Evolutionary conservation across 768 basidiomycete species (phyloP), one percentile per base, ranked within the genome.

Genomic region (Lactarius pseudohatsudake): DNA sequence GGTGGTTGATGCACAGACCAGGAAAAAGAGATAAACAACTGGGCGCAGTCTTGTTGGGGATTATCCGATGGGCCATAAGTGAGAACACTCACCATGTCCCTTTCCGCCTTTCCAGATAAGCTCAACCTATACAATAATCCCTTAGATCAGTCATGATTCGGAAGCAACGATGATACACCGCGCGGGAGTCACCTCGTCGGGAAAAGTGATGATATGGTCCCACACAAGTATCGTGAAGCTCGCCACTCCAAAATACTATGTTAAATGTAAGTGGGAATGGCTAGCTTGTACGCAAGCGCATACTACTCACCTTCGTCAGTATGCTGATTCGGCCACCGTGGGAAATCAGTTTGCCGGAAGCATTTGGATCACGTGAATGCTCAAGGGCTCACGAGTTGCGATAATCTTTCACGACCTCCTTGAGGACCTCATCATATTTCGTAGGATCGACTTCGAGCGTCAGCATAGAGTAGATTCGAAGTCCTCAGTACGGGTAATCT

Each of bases 121-220:
- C 62, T 85, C 80, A 7, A 85, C 80, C 77, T 81, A 38, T 32
- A 22, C 13, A 7, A 26, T 28, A 11, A 11, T 26, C 4, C 9
- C 10, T 38, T 4, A 13, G 3, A 22, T 58, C 18, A 41, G 54
- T 66, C n/a, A 50, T 20, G 20, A 56, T 11, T 10, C 4, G 22
- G 34, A 26, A 15, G 8, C 1, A 5, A 7, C 32, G 18, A 34
- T 28, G 22, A 34, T 26, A 43, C 8, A 36, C 10, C 16, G 20
- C 10, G 5, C 18, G 26, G 28, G 41, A 28, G 15, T 15, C 59
- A 80, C 77, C 74, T 85, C 84, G 38, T 81, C 80, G 2, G 72
- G 69, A 50, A 86, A 81, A 0, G 85, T 84, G 64, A 85, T 77
- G 32, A 85, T 69, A 65, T 86, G 85, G 67, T 86, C 85, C 81